Conservation (phyloP, 257 asterid genomes). For the Forsythia suspensa region DNA sequence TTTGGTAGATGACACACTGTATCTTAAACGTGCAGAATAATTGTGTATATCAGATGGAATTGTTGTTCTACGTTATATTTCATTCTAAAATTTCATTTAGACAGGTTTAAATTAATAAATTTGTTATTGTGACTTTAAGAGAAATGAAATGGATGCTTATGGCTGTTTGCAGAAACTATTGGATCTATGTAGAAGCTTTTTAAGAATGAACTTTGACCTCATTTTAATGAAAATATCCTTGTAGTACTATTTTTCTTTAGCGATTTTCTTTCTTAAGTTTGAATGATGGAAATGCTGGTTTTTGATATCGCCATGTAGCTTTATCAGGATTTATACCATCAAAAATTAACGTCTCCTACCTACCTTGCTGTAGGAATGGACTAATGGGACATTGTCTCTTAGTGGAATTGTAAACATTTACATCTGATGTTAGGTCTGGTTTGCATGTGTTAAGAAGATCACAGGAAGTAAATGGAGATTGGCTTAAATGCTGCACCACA, state of each 20-base stretch:
- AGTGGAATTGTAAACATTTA: not conserved
- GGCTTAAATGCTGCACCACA: not conserved
- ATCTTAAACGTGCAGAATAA: not conserved
- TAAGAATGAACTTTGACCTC: not conserved
- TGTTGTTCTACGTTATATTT: not conserved
- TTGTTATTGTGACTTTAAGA: not conserved
- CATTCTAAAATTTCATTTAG: not conserved
- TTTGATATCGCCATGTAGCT: not conserved
- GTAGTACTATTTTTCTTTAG: not conserved
- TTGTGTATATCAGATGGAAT: not conserved
- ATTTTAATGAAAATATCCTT: not conserved
- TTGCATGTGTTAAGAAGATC: not conserved
- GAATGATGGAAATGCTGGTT: not conserved
- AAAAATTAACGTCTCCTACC: not conserved
- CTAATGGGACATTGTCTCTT: not conserved
- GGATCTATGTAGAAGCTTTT: not conserved
- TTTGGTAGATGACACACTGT: not conserved
- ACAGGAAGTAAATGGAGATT: not conserved
- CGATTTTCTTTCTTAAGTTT: not conserved
- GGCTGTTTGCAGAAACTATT: not conserved
- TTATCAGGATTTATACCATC: not conserved
- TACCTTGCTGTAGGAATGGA: not conserved
- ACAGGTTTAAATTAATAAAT: not conserved
- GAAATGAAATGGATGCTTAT: not conserved
- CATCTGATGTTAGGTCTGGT: not conserved